Base-by-base conservation (phyloP, 1,284 basidiomycete genomes). In the Schizophyllum commune region DNA sequence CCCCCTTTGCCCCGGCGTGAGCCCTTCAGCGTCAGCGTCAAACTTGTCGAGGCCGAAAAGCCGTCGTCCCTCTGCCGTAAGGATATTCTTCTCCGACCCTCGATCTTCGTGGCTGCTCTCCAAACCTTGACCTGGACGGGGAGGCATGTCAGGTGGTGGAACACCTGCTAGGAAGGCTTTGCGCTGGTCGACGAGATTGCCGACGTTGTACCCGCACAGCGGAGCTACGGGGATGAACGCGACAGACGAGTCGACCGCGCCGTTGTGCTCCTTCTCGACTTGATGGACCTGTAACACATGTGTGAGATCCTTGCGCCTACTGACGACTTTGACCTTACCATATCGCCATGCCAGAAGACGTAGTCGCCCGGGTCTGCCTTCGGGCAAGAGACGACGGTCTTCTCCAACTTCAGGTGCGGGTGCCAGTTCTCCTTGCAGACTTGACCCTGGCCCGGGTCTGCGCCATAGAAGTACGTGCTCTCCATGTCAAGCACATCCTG, bases 181-280 rank as follows among this genome's bases (percentile, higher is more conserved):
- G 1, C 81, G 75, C 71, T 93, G 91, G 58, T 79, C 76, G 32
- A 76, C 74, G 33, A 92, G 76, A 67, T 92, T 55, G 5, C 53
- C 53, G 19, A 21, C 19, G 9, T 55, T 55, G 53, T 55, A 55
- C 11, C 53, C 53, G 27, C 53, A 55, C 3, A 91, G 74, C 0
- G 91, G 91, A 0, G 85, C 84, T 2, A 89, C 84, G 0, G 90
- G 91, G 61, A 92, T 92, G 70, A 93, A 94, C 61, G 94, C 69
- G 22, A 92, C 90, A 0, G 85, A 86, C 0, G 89, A 89, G 66
- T 92, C 88, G 4, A 74, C 75, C 11, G 68, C 65, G 0, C 92
- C 91, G 7, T 66, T 68, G 69, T 92, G 89, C 22, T 77, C 70
- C 4, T 69, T 63, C 69, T 93, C 91, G 33, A 93, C 90, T 0